phyloP scores from a whole-genome alignment of 2,329 filamentous ascomycete genomes.

The Stenocarpella maydis region DNA sequence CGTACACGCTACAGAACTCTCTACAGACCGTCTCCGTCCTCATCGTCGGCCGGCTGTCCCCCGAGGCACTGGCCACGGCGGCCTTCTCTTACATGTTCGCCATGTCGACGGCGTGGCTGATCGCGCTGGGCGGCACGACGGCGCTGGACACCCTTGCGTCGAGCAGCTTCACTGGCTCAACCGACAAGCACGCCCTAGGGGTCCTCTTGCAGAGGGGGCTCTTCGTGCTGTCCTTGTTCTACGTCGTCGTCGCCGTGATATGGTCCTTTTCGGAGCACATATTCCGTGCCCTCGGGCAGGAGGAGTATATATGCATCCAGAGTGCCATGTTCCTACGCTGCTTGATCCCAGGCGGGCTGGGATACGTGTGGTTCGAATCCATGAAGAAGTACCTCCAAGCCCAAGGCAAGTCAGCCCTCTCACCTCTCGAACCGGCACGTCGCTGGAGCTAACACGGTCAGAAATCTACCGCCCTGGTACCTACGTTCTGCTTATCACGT shows the following conservation, averaged over 20 bases:
- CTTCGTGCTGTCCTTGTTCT: slow-evolving; percentile 75
- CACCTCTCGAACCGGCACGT: slow-evolving; percentile 35
- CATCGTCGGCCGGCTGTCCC: slow-evolving; percentile 80
- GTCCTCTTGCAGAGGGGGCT: slow-evolving; percentile 80
- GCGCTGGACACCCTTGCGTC: slow-evolving; percentile 87
- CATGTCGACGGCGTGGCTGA: slow-evolving; percentile 87
- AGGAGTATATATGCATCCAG: slow-evolving; percentile 77
- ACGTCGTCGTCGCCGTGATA: slow-evolving; percentile 74
- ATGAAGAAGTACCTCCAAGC: slow-evolving; percentile 91
- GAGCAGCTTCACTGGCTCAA: slow-evolving; percentile 81
- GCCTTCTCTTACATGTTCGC: slow-evolving; percentile 96
- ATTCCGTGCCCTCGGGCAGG: slow-evolving; percentile 79
- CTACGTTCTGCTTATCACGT: slow-evolving; percentile 83
- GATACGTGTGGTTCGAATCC: slow-evolving; percentile 87
- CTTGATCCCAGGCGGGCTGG: slow-evolving; percentile 81
- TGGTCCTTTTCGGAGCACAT: slow-evolving; percentile 80
- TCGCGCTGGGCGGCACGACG: slow-evolving; percentile 85
- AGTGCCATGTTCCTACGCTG: slow-evolving; percentile 77
- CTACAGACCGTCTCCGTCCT: slow-evolving; percentile 84
- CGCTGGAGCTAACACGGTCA: slow-evolving; percentile 34
- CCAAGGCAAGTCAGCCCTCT: slow-evolving; percentile 71
- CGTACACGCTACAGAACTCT: slow-evolving; percentile 86
- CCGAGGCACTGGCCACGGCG: slow-evolving; percentile 80
- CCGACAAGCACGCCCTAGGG: slow-evolving; percentile 80
- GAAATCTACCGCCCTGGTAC: slow-evolving; percentile 81